Evolutionary conservation across 1,139 yeast genomes (phyloP), one percentile per base, ranked within the genome.

Genomic region (Yamadazyma kanchanaburiensis): DNA sequence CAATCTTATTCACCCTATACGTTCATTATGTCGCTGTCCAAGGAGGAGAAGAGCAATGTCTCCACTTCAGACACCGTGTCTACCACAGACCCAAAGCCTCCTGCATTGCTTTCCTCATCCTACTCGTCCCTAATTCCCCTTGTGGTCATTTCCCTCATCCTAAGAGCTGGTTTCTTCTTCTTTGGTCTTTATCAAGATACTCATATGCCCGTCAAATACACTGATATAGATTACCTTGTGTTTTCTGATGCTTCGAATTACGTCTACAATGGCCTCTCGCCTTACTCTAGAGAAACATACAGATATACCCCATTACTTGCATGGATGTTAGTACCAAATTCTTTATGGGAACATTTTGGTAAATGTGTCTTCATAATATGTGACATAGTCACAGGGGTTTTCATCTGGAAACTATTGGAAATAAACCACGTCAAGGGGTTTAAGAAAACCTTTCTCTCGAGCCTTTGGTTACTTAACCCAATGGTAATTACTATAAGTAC

Each of bases 401-500:
- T 89, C 30, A 77, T 87, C 25, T 49, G 74, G 30, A 59, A 62
- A 35, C 53, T 80, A 19, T 39, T 55, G 27, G 33, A 35, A 28
- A 39, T 40, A 21, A 37, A 30, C 19, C 50, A 58, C 5, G 44
- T 55, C 12, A 42, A 56, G 6, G 47, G 49, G 26, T 35, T 45
- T 7, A 62, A 67, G 12, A 12, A 34, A 5, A 43, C 67, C 14
- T 32, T 64, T 9, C 64, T 77, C 36, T 56, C 80, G 20, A 60
- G 82, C 1, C 62, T 88, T 4, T 91, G 98, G 98, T 64, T 91
- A 23, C 65, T 87, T 44, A 91, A 91, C 53, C 98, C 98, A 9
- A 85, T 91, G 94, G 98, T 89, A 0, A 77, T 84, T 19, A 88
- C 95, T 2, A 91, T 91, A 25, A 81, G 94, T 39, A 88, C 97